Base-by-base conservation (phyloP, 2,329 filamentous ascomycete species). In the Laburnicola sp. region DNA sequence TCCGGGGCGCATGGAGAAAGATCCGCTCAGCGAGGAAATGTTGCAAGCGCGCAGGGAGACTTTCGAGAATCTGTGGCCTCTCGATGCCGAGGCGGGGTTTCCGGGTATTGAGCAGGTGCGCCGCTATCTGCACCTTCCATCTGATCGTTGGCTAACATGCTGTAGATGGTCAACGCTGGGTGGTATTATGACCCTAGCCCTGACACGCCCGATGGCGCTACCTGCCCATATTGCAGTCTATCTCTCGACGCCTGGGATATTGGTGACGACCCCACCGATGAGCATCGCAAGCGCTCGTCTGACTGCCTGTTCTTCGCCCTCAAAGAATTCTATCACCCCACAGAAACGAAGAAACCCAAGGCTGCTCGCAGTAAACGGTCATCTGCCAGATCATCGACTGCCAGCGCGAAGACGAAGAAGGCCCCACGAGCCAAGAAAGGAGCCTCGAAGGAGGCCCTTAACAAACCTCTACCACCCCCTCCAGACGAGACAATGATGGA, bases 201-300 rank as follows among this genome's bases (percentile, higher is more conserved):
- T 37, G 91, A 93, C 37, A 90, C 86, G 9, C 87, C 94, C 58
- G 94, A 99, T 71, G 89, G 93, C 76, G 89, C 90, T 7, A 94
- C 88, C 8, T 99, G 94, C 70, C 82, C 89, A 26, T 97, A 97
- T 74, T 99, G 94, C 76, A 85, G 88, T 50, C 76, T 97, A 11
- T 91, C 88, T 8, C 81, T 99, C 8, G 93, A 97, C 71, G 91
- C 91, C 5, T 99, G 95, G 94, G 94, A 97, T 68, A 87, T 88
- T 1, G 86, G 87, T 52, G 94, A 99, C 71, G 90, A 96, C 68
- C 94, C 94, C 54, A 83, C 88, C 86, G 86, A 95, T 54, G 94
- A 99, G 69, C 94, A 99, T 69, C 85, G 86, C 63, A 86, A 83
- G 48, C 85, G 94, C 60, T 87, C 87, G 1, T 84, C 90, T 0